These are phyloP conservation scores for Chloroidium sp. DNA, from an alignment of 163 green algal species.

Conservation along the genomic window DNA sequence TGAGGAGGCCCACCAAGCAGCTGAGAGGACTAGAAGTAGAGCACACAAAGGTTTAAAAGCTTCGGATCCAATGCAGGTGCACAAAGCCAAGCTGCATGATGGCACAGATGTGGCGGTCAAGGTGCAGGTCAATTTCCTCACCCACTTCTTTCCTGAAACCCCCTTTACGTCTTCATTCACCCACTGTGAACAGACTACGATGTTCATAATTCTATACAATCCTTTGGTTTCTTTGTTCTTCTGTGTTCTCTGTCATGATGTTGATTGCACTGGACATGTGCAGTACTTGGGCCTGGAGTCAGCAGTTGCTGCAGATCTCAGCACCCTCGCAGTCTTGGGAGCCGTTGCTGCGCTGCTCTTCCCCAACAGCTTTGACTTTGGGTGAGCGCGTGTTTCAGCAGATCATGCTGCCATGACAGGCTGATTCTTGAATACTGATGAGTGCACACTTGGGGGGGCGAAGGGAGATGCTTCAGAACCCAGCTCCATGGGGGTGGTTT, in stretches of 20 bases:
- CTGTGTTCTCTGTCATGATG: no score
- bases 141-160: no score
- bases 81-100: constrained; percentile 58
- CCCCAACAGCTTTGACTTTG: constrained; percentile 38
- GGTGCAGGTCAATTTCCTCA: constrained; percentile 24
- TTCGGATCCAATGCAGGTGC: constrained; percentile 49
- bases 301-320: constrained; percentile 59
- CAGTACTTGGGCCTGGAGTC: constrained; percentile 68
- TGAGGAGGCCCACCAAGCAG: no score
- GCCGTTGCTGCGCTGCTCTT: constrained; percentile 41
- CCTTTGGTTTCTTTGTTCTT: no score
- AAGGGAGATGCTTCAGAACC: no score
- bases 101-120: constrained; percentile 82
- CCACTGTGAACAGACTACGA: no score
- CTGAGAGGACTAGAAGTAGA: background rate
- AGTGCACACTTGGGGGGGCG: no score
- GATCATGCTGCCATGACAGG: background rate
- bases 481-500: no score
- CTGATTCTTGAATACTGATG: no score
- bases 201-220: no score
- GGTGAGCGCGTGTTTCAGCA: constrained; percentile 35
- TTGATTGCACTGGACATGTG: no score
- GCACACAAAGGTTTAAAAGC: background rate
- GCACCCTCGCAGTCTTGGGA: constrained; percentile 35
- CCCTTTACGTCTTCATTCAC: no score